Evolutionary conservation across 176 grass and related monocot genomes (phyloP), one percentile per base, ranked within the genome.

Genomic region (Otatea glauca): DNA sequence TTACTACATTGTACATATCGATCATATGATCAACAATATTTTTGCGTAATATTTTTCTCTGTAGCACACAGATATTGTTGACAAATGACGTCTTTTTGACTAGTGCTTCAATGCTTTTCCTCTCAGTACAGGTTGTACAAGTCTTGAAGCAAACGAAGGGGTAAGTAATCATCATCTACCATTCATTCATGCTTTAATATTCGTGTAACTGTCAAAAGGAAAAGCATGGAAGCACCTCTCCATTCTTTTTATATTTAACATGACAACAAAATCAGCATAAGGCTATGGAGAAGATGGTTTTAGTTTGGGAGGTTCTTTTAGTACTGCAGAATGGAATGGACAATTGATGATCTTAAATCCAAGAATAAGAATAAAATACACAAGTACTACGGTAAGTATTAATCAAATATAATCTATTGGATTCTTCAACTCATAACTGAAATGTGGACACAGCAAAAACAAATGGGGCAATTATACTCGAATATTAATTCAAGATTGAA

Each of bases 371-470:
- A 67, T 1, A 44, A 32, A 45, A 1, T 10, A 23, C 63, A 69
- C 0, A 9, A 43, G 44, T 47, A 12, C 41, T 47, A 47, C 3
- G n/a, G 3, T 12, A 61, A 54, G 32, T 44, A 51, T 29, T 20
- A 65, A 59, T 11, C 6, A 37, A 49, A 79, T n/a, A 39, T 34
- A 56, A 48, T 39, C 7, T 3, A 68, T 10, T 41, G 48, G 16
- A 27, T 58, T 83, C 23, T 70, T 70, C 34, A 70, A 10, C 60
- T 27, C 24, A 29, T 82, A 59, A 80, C 16, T 60, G 29, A 84
- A 60, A 44, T 9, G 13, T 50, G 67, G 2, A 38, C 51, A 18
- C 61, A 61, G 4, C 9, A 39, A 15, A 7, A n/a, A 18, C 42
- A 23, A 37, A 7, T 5, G 23, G 16, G 13, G 69, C 32, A 60